These are phyloP conservation scores for Neopestalotiopsis sp. DNA, from an alignment of 2,329 filamentous ascomycete genomes.

Conservation along the genomic window DNA sequence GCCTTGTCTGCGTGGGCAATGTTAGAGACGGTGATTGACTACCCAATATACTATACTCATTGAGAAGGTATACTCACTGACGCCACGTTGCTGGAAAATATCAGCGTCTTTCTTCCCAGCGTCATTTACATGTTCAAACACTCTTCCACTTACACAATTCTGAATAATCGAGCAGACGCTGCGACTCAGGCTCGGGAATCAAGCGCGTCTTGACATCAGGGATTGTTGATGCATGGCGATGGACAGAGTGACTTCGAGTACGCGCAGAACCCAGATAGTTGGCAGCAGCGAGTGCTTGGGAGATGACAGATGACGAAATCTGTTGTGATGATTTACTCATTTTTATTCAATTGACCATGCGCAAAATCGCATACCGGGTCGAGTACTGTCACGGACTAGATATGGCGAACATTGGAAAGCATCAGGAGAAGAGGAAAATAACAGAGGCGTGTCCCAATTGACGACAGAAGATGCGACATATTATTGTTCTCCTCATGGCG, in stretches of 20 bases:
- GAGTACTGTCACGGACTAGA: background rate
- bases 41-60: background rate
- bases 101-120: background rate
- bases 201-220: background rate
- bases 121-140: background rate
- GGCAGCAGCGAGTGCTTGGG: background rate
- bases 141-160: conserved; percentile 1
- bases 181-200: too few species aligned
- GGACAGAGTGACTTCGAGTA: background rate
- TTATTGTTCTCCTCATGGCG: background rate
- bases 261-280: background rate
- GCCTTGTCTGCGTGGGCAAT: conserved; percentile 20
- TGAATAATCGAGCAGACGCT: background rate
- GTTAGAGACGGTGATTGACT: too few species aligned
- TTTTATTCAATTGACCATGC: background rate
- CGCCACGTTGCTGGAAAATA: conserved; percentile 24
- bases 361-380: background rate
- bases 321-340: background rate
- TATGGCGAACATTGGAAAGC: background rate
- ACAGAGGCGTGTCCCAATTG: background rate
- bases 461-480: background rate
- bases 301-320: background rate
- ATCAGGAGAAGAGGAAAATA: background rate
- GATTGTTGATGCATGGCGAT: background rate
- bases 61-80: conserved; percentile 22